Conservation (phyloP, 495 filamentous ascomycete species). For the Annulohypoxylon maeteangense region DNA sequence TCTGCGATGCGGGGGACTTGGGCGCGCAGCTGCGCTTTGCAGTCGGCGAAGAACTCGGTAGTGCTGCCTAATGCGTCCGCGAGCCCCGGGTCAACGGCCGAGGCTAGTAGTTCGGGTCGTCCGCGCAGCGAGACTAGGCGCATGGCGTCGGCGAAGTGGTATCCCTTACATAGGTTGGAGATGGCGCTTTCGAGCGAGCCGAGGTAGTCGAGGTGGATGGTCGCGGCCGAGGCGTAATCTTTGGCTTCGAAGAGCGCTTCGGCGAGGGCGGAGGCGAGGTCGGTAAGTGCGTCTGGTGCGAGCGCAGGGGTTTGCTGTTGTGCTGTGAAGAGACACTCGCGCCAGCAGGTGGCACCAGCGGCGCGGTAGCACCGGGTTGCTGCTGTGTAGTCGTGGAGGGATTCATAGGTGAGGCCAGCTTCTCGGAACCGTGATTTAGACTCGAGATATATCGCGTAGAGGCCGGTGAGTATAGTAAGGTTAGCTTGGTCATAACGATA, state of each 20-base stretch:
- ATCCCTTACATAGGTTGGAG: constrained; percentile 80
- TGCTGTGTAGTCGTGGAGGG: constrained; percentile 72
- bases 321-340: constrained; percentile 84
- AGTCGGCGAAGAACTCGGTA: constrained; percentile 92
- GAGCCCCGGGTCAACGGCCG: constrained; percentile 76
- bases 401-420: constrained; percentile 89
- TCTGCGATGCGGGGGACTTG: constrained; percentile 88
- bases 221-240: constrained; percentile 81
- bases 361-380: constrained; percentile 83
- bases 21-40: constrained; percentile 80
- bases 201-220: constrained; percentile 83
- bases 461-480: constrained; percentile 67
- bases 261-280: constrained; percentile 73
- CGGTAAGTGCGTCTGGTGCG: constrained; percentile 62
- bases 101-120: constrained; percentile 59
- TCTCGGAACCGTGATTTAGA: constrained; percentile 79
- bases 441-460: constrained; percentile 83
- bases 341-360: constrained; percentile 80
- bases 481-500: constrained; percentile 80
- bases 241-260: constrained; percentile 80
- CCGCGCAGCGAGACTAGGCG: constrained; percentile 65
- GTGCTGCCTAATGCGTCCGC: constrained; percentile 78
- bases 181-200: constrained; percentile 73
- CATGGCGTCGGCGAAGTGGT: constrained; percentile 84
- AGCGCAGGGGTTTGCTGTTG: constrained; percentile 68